Conservation (phyloP, 2,329 filamentous ascomycete genomes). For the Calonectria pteridis region DNA sequence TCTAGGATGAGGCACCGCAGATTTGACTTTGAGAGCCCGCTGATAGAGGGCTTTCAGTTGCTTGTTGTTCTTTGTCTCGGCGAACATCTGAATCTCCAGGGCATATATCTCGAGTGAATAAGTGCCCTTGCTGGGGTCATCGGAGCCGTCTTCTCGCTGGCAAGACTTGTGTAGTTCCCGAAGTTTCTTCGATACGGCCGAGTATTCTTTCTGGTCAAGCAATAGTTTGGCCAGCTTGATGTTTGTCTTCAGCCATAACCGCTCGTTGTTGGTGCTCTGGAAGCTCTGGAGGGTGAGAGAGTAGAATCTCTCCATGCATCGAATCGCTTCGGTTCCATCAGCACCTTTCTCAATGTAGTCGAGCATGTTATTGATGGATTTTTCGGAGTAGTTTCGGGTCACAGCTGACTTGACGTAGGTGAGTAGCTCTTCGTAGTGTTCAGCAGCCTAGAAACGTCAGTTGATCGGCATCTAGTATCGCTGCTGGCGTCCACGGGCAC, state of each 20-base stretch:
- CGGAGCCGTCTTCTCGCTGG: conserved; percentile 85
- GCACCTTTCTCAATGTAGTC: conserved; percentile 96
- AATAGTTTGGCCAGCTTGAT: conserved; percentile 95
- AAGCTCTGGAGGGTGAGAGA: conserved; percentile 93
- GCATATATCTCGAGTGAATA: conserved; percentile 97
- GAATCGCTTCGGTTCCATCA: conserved; percentile 74
- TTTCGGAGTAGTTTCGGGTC: conserved; percentile 98
- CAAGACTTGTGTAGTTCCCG: conserved; percentile 91
- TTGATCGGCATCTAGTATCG: conserved; percentile 21
- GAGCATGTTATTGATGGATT: conserved; percentile 99
- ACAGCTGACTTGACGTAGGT: conserved; percentile 98
- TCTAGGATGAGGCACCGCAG: conserved; percentile 97
- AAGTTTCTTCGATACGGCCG: conserved; percentile 83
- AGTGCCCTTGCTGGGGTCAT: conserved; percentile 95
- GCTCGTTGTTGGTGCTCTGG: conserved; percentile 97
- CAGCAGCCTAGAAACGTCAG: conserved; percentile 78
- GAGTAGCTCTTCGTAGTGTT: conserved; percentile 94
- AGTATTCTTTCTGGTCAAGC: conserved; percentile 91
- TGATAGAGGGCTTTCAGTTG: conserved; percentile 94
- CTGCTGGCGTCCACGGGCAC: not conserved
- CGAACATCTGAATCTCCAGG: conserved; percentile 98
- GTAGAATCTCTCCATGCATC: conserved; percentile 95
- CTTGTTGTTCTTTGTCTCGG: conserved; percentile 97
- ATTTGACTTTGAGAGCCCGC: conserved; percentile 89
- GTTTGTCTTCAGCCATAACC: conserved; percentile 97